These are phyloP conservation scores for Fusarium praegraminearum DNA, from an alignment of 2,329 filamentous ascomycete genomes.

Conservation along the genomic window DNA sequence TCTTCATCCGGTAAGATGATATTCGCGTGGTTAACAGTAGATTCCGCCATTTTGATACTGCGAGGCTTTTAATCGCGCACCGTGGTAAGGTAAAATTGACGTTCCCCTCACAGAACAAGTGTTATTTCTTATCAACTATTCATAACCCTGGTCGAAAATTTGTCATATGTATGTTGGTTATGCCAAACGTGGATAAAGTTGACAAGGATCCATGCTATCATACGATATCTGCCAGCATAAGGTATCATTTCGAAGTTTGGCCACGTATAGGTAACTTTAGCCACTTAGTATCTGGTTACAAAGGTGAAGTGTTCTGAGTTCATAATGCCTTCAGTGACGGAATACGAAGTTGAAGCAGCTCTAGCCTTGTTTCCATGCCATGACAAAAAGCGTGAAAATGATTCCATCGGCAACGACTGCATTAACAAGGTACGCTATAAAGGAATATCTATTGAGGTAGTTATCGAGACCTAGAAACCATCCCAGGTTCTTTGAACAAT, in stretches of 20 bases:
- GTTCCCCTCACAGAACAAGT: constrained; percentile 5
- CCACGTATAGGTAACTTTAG: not conserved
- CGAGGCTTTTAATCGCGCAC: not conserved
- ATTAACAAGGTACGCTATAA: not conserved
- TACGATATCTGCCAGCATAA: not conserved
- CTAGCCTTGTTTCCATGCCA: too few species aligned
- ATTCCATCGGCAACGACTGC: too few species aligned
- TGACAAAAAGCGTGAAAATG: not conserved
- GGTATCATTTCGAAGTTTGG: too few species aligned
- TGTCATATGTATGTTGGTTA: constrained; percentile 18
- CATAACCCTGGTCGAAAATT: not conserved
- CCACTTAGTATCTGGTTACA: accelerated
- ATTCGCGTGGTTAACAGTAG: constrained; percentile 2
- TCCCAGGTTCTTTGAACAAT: constrained; percentile 6
- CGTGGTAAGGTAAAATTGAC: not conserved
- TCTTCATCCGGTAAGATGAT: constrained; percentile 20
- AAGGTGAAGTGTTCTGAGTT: not conserved
- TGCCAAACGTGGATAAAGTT: not conserved
- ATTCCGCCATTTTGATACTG: not conserved
- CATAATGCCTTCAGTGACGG: not conserved
- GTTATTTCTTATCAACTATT: not conserved
- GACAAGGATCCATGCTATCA: constrained; percentile 14
- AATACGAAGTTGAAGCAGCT: too few species aligned
- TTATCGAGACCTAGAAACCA: not conserved
- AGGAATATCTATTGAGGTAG: accelerated